Evolutionary conservation across 768 basidiomycete genomes (phyloP).

Genomic region (Agaricus blazei): DNA sequence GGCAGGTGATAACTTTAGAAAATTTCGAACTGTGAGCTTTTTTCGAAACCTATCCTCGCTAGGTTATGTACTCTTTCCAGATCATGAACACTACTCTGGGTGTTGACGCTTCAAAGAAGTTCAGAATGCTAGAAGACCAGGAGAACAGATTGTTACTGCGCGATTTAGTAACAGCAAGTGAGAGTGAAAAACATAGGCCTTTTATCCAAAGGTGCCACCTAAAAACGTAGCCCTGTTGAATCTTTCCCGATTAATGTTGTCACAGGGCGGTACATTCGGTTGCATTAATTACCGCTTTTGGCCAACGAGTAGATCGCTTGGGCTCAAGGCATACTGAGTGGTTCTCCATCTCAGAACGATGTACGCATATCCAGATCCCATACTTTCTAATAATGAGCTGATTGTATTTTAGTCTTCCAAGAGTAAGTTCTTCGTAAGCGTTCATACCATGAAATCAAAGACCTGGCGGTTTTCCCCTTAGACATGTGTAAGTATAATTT

Average conservation of each 20-base stretch:
- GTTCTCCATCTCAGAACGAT: slow-evolving; percentile 11
- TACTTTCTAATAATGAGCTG: not conserved
- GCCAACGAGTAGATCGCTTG: slow-evolving; percentile 16
- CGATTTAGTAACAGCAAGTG: slow-evolving; percentile 13
- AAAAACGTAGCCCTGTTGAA: not conserved
- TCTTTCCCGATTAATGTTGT: not conserved
- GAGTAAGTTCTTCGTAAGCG: not conserved
- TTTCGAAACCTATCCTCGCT: not conserved
- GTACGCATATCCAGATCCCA: not conserved
- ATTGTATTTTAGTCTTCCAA: not conserved
- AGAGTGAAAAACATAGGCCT: slow-evolving; percentile 7
- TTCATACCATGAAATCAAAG: not conserved
- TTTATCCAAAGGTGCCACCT: slow-evolving; percentile 16
- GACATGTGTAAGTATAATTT: not conserved
- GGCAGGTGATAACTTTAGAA: not conserved
- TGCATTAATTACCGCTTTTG: slow-evolving; percentile 19
- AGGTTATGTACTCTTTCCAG: slow-evolving; percentile 3
- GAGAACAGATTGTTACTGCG: slow-evolving; percentile 18
- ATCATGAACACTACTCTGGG: slow-evolving; percentile 20
- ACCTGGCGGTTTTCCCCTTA: not conserved
- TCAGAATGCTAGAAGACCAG: slow-evolving; percentile 17
- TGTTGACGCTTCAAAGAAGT: slow-evolving; percentile 17
- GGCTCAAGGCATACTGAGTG: slow-evolving; percentile 15
- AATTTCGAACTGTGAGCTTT: slow-evolving; percentile 1
- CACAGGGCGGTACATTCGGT: slow-evolving; percentile 19